phyloP scores from a whole-genome alignment of 1,284 basidiomycete genomes.

The Sanghuangporus sanghuang region DNA sequence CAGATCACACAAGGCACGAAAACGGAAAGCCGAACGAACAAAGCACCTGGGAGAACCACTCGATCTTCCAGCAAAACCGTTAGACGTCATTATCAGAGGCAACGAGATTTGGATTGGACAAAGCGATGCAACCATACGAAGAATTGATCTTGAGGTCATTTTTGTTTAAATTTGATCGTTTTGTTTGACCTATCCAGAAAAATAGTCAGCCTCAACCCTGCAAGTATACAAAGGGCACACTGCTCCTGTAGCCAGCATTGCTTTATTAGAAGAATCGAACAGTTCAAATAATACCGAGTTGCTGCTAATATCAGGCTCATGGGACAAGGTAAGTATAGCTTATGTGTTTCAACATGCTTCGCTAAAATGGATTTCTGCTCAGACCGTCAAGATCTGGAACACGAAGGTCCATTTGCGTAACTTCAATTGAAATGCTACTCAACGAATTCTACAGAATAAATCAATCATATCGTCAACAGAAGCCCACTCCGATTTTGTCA shows the following conservation, averaged over 20 bases:
- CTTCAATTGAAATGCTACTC: not conserved
- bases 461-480: conserved; percentile 59
- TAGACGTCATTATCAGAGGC: conserved; percentile 62
- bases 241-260: conserved; percentile 81
- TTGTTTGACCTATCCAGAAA: conserved; percentile 8
- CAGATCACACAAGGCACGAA: conserved; percentile 46
- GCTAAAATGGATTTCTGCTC: conserved; percentile 16
- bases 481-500: conserved; percentile 88
- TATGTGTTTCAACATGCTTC: not conserved
- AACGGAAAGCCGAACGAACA: conserved; percentile 65
- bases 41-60: conserved; percentile 76
- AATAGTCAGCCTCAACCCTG: conserved; percentile 72
- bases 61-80: conserved; percentile 65
- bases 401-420: too few relatives aligned
- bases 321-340: conserved; percentile 66
- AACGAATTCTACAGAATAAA: conserved; percentile 49
- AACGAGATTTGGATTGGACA: conserved; percentile 81
- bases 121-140: conserved; percentile 70
- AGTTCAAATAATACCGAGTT: conserved; percentile 33
- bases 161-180: conserved; percentile 9
- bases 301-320: conserved; percentile 79
- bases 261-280: conserved; percentile 46
- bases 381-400: conserved; percentile 85
- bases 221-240: conserved; percentile 77
- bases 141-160: conserved; percentile 69